Conservation (phyloP, 2,329 filamentous ascomycete genomes). For the Xylariaceae sp. region DNA sequence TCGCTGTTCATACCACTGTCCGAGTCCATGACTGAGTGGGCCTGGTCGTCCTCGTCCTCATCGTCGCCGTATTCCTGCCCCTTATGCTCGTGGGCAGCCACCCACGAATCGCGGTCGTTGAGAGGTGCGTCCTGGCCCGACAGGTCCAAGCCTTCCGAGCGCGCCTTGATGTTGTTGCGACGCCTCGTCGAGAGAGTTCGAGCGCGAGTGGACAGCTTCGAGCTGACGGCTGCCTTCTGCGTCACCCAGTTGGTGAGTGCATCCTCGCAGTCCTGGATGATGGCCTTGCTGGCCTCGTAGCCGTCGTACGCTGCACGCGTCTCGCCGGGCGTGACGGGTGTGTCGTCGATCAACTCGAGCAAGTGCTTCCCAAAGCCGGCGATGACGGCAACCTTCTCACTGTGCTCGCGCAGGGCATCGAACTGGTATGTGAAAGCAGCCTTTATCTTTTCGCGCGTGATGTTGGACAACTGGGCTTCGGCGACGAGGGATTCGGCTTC, state of each 20-base stretch:
- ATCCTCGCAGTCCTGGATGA: constrained; percentile 98
- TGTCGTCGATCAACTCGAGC: constrained; percentile 94
- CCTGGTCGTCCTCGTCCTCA: constrained; percentile 59
- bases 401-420: constrained; percentile 92
- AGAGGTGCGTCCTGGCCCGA: constrained; percentile 73
- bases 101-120: constrained; percentile 77
- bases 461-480: constrained; percentile 97
- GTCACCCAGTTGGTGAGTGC: constrained; percentile 94
- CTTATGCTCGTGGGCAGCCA: constrained; percentile 61
- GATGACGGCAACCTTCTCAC: constrained; percentile 96
- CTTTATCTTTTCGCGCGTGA: constrained; percentile 99
- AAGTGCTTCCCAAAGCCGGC: constrained; percentile 97
- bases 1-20: constrained; percentile 49
- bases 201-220: constrained; percentile 79
- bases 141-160: constrained; percentile 69
- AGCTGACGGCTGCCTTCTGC: constrained; percentile 78
- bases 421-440: constrained; percentile 97
- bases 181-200: constrained; percentile 83
- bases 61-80: constrained; percentile 51
- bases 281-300: constrained; percentile 96
- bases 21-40: constrained; percentile 42
- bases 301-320: constrained; percentile 93
- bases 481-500: constrained; percentile 98
- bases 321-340: constrained; percentile 93
- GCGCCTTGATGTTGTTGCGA: constrained; percentile 60